Base-by-base conservation (phyloP, 2,329 filamentous ascomycete genomes). In the Colletotrichum neosansevieriae region DNA sequence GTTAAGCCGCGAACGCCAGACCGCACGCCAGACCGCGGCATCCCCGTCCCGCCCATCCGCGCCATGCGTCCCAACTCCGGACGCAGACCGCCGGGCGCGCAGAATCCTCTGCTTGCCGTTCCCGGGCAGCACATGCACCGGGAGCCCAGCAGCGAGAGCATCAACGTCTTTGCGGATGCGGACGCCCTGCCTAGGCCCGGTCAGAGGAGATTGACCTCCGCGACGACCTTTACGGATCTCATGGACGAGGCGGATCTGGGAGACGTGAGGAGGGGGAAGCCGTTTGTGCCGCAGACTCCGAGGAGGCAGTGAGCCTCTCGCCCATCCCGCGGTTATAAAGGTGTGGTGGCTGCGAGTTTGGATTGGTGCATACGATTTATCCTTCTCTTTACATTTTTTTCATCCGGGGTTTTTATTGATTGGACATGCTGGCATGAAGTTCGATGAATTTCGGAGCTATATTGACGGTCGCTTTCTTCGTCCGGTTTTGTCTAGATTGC, bases 171-270 rank as follows among this genome's bases (percentile, higher is more conserved):
- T 65, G 83, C 83, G 1, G 85, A 86, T 71, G 81, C 82, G 19
- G 76, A 77, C 56, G 83, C 80, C 1, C 79, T 83, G 24, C 78
- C 74, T 4, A 36, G 21, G 40, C 34, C 47, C 15, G 58, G 66
- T 49, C 58, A 42, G 42, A 76, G 15, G 70, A 69, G 38, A 71
- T 71, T 12, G 51, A 77, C 62, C 74, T 74, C 36, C 77, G 58
- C 40, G 73, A 86, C 86, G 1, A 86, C 83, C 0, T 86, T 88
- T 70, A 82, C 83, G n/a, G 82, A 84, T 71, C 79, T 88, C 74
- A 84, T 88, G 82, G 79, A 85, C 62, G 77, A 81, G 68, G 84
- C 82, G 2, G 79, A 81, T 19, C 75, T 85, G 21, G 79, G 81
- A 15, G 75, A 76, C 10, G 78, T 84, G 51, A 80, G 76, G 63